Percentiles rank a stretch among this genome's conserved stretches.
Evolutionary conservation across 345 rosid species (phyloP).

Genomic region (Moricandia arvensis): DNA sequence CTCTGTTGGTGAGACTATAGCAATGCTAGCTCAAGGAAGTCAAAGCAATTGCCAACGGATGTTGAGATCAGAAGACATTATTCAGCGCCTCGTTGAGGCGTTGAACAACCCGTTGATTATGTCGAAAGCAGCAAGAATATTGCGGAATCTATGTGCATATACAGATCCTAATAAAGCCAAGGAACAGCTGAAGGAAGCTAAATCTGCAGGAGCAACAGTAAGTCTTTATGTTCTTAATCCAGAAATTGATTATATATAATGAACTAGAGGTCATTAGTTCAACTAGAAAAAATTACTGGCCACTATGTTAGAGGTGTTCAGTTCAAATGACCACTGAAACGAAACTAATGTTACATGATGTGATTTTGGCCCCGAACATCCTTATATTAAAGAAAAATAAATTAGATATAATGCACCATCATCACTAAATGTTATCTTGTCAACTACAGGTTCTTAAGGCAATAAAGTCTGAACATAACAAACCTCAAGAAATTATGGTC

Average conservation of each 20-base stretch:
- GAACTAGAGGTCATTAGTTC: too few relatives aligned
- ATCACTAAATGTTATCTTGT: slow-evolving; percentile 1
- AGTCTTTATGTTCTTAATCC: slow-evolving; percentile 24
- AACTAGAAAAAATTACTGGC: too few relatives aligned
- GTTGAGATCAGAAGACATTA: slow-evolving; percentile 47
- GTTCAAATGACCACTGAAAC: too few relatives aligned
- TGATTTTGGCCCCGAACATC: too few relatives aligned
- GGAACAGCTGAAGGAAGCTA: slow-evolving; percentile 43
- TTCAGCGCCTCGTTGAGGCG: slow-evolving; percentile 48
- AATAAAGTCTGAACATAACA: slow-evolving; percentile 44
- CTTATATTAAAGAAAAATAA: too few relatives aligned
- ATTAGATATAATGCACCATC: background rate
- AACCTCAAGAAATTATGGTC: slow-evolving; percentile 80
- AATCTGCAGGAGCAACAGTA: slow-evolving; percentile 62
- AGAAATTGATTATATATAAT: background rate
- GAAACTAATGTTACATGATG: too few relatives aligned
- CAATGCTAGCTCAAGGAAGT: slow-evolving; percentile 86
- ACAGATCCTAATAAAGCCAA: slow-evolving; percentile 45
- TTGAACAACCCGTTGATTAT: slow-evolving; percentile 49
- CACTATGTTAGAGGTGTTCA: too few relatives aligned
- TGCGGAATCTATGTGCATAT: slow-evolving; percentile 65
- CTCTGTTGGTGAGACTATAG: slow-evolving; percentile 84
- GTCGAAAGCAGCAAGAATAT: slow-evolving; percentile 69
- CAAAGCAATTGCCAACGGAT: slow-evolving; percentile 61
- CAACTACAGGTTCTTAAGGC: slow-evolving; percentile 63